Evolutionary conservation across 2,329 filamentous ascomycete genomes (phyloP).

Genomic region (Byssothecium circinans): DNA sequence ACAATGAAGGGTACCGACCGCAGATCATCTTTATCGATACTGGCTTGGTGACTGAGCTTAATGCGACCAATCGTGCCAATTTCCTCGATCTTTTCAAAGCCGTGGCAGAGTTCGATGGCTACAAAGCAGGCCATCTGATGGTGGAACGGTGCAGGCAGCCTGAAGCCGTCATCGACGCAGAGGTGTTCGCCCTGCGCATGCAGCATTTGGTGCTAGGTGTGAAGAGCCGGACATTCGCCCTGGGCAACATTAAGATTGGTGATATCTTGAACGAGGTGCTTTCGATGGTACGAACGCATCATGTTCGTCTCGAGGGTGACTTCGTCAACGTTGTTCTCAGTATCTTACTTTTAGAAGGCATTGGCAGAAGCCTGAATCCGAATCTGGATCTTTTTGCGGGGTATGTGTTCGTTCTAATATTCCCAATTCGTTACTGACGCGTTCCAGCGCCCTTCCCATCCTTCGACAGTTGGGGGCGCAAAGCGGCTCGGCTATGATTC

Average conservation of each 20-base stretch:
- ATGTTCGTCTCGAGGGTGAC: conserved; percentile 92
- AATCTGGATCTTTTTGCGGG: conserved; percentile 81
- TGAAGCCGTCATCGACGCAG: conserved; percentile 81
- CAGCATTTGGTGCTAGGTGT: conserved; percentile 91
- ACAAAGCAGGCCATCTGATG: conserved; percentile 93
- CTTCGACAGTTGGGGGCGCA: conserved; percentile 82
- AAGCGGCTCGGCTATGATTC: conserved; percentile 61
- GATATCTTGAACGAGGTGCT: conserved; percentile 91
- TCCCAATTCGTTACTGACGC: conserved; percentile 11
- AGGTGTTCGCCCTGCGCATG: conserved; percentile 94
- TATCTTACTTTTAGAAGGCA: conserved; percentile 90
- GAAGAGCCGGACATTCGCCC: conserved; percentile 85
- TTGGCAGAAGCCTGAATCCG: conserved; percentile 83
- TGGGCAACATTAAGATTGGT: conserved; percentile 94
- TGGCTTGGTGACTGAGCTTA: conserved; percentile 91
- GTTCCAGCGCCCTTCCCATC: conserved; percentile 77
- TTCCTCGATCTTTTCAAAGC: conserved; percentile 96
- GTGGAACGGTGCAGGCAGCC: conserved; percentile 92
- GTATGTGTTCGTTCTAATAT: conserved; percentile 44
- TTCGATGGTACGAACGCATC: conserved; percentile 86
- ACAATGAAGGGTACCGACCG: conserved; percentile 84
- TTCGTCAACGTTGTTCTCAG: conserved; percentile 98
- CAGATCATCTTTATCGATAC: conserved; percentile 98
- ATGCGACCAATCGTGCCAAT: conserved; percentile 80
- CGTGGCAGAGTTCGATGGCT: conserved; percentile 94